Evolutionary conservation across 257 asterid species (phyloP), one percentile per base, ranked within the genome.

Genomic region (Scutellaria barbata): DNA sequence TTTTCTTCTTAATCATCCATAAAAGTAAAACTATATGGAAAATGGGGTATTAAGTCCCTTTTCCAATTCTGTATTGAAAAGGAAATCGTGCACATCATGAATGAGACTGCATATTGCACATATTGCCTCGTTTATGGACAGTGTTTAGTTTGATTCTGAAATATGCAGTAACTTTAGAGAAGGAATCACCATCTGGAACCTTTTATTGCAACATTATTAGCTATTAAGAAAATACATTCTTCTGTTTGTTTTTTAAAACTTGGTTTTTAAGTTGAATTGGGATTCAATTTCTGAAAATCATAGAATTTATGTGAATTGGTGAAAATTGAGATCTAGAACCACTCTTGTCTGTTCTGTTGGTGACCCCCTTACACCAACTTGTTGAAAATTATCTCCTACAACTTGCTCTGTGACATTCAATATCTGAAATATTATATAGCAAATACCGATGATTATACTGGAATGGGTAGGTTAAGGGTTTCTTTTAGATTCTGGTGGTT

Each of bases 1-100:
- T 22, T 61, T 73, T 12, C 6, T 65, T 66, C 74, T 63, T 30
- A 41, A 66, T 47, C 69, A 37, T 60, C 47, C 70, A 9, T 61
- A 61, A 56, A 22, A n/a, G 14, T 30, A 2, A 30, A 30, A 30
- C 16, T 76, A 43, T n/a, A 72, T 20, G 25, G 46, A 22, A 39
- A 16, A 60, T 56, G 41, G 39, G 59, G 8, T 37, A 43, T 43
- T 40, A 16, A 14, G 41, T 25, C 50, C 50, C 13, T 56, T 17
- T 66, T 53, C 18, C 18, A 3, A 57, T 73, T 68, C 62, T 63
- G 10, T 45, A 41, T 10, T 52, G 10, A 45, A 45, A 3, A 63
- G 14, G 39, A 60, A 45, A 1, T 65, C 7, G 20, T 66, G 18
- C 30, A 40, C 17, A 45, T 56, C 7, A 18, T 46, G 43, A 63